Conservation (phyloP, 805 yeast species). For the Saccharomycopsis lassenensis region DNA sequence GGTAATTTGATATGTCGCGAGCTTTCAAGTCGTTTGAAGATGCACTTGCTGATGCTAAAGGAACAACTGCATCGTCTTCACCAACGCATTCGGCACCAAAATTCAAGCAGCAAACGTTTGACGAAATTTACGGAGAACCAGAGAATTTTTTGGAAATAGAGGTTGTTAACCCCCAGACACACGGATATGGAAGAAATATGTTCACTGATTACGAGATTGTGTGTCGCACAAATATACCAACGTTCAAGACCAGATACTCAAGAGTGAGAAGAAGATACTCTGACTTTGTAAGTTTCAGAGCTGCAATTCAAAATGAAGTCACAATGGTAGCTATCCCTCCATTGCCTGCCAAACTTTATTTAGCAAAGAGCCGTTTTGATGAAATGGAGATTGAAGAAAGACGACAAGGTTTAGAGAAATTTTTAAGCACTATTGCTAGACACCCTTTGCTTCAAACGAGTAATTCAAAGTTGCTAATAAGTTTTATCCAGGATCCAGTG, state of each 20-base stretch:
- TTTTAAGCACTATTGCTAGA: constrained; percentile 71
- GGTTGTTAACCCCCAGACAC: constrained; percentile 71
- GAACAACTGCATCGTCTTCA: constrained; percentile 11
- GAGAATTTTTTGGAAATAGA: constrained; percentile 91
- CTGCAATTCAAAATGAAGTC: constrained; percentile 62
- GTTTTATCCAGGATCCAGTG: constrained; percentile 77
- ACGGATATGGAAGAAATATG: constrained; percentile 53
- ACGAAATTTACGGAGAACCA: constrained; percentile 85
- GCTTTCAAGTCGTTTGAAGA: constrained; percentile 23
- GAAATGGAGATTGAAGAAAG: constrained; percentile 78
- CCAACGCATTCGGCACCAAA: constrained; percentile 20
- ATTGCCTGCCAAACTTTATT: constrained; percentile 78
- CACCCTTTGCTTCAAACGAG: constrained; percentile 83
- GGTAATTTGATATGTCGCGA: constrained; percentile 1
- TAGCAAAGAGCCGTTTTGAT: constrained; percentile 59
- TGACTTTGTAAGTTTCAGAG: constrained; percentile 77
- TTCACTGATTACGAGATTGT: constrained; percentile 88
- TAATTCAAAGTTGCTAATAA: constrained; percentile 63
- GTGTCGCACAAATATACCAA: constrained; percentile 85
- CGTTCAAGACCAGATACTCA: constrained; percentile 54
- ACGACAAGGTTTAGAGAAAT: constrained; percentile 72
- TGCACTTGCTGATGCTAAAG: constrained; percentile 20
- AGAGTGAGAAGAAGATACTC: constrained; percentile 78
- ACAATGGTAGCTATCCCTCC: constrained; percentile 75
- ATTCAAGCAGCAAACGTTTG: constrained; percentile 51